Evolutionary conservation across 176 grass and related monocot genomes (phyloP).

Genomic region (Puya raimondii): DNA sequence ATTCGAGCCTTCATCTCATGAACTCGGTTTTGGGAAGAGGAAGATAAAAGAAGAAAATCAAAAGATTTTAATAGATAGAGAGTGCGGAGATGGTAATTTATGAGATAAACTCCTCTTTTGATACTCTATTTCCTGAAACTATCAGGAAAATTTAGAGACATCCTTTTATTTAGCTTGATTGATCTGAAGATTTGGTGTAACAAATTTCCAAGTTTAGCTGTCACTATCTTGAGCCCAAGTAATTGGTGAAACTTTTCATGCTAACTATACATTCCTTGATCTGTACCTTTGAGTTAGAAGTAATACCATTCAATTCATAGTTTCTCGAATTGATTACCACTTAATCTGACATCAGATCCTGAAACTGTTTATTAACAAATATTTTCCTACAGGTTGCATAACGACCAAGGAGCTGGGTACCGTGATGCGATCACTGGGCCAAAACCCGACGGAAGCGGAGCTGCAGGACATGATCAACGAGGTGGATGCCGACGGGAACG

Average conservation of each 20-base stretch:
- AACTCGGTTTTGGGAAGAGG: too few relatives aligned
- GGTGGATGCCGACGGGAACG: slow-evolving; percentile 42
- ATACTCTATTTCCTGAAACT: background rate
- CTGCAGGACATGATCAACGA: slow-evolving; percentile 44
- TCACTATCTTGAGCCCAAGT: too few relatives aligned
- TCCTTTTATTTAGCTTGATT: too few relatives aligned
- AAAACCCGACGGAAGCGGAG: slow-evolving; percentile 57
- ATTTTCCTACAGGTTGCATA: slow-evolving; percentile 41
- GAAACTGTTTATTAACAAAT: background rate
- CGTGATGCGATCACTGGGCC: slow-evolving; percentile 53
- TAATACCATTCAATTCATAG: background rate
- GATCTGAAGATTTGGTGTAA: too few relatives aligned
- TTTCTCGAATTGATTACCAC: background rate
- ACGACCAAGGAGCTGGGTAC: slow-evolving; percentile 52
- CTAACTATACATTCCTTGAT: background rate
- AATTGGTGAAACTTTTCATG: background rate
- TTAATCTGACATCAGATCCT: background rate
- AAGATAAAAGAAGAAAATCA: too few relatives aligned
- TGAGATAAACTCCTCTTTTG: too few relatives aligned
- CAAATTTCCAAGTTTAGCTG: too few relatives aligned
- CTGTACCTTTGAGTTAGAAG: background rate
- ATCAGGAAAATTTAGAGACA: too few relatives aligned
- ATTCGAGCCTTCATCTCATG: too few relatives aligned
- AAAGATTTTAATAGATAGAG: too few relatives aligned
- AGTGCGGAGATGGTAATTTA: too few relatives aligned